Evolutionary conservation across 1,284 basidiomycete species (phyloP), one percentile per base, ranked within the genome.

Genomic region (Malassezia pachydermatis): DNA sequence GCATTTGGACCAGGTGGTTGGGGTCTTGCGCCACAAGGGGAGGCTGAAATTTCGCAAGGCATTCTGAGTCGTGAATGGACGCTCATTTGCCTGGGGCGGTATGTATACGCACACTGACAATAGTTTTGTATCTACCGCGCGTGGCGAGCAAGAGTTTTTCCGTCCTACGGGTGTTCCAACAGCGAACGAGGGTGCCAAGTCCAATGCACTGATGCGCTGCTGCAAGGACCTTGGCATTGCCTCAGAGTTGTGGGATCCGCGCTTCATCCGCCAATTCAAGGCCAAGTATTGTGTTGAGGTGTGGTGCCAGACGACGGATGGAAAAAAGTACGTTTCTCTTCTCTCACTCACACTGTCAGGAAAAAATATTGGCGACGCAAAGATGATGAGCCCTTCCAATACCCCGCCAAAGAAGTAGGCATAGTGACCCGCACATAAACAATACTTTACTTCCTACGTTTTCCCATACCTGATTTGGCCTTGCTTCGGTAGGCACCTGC

Each of bases 131-230:
- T 84, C 81, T 5, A 83, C 95, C 54, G 85, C 92, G 1, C 79
- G 92, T 49, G 92, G 92, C 35, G 92, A 98, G 74, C 92, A 96
- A 66, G 88, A 95, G 62, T 96, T 90, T 73, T 98, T 95, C 67
- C 88, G 92, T 66, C 84, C 86, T 2, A 79, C 80, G 0, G 89
- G 89, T 17, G 82, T 98, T 43, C 80, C 92, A 1, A 98, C 90
- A 0, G 92, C 92, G 0, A 86, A 85, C 0, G 92, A 98, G 72
- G 88, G 84, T 0, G 88, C 86, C 75, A 98, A 96, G 75, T 88
- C 84, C 63, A 96, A 98, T 61, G 92, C 92, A 2, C 76, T 98
- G 30, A 95, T 96, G 90, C 78, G 92, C 27, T 96, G 92, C 73
- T 94, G 88, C 76, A 98, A 98, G 72, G 92, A 98, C 67, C 76